Base-by-base conservation (phyloP, 73 alveolate species). In the Tetrahymena malaccensis region DNA sequence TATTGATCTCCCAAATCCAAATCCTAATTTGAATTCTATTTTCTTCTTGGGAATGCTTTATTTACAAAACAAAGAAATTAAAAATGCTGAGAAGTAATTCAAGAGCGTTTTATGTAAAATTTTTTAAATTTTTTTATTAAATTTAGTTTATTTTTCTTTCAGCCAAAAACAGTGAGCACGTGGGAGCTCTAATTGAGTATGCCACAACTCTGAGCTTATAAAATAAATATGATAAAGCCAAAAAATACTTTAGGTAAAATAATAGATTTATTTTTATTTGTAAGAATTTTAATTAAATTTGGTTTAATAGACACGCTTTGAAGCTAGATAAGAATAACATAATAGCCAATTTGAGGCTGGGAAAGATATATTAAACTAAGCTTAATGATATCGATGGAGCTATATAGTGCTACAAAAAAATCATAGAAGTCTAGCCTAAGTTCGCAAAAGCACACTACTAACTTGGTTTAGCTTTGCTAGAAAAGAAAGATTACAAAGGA, bases 301-400 rank as follows among this genome's bases (percentile, higher is more conserved):
- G 2, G 2, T 19, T 19, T 19, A 25, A 27, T 31, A 70, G 97
- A 94, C 99, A 98, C 89, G 99, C 99, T 25, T 94, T 98, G 43
- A 98, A 97, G 94, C 96, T 98, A 12, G 98, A 98, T 43, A 98
- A 99, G 16, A 96, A 94, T n/a, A 96, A 96, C 93, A 89, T 97
- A 25, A 97, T 97, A 0, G 99, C 99, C 70, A 97, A 98, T 94
- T 98, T 98, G 94, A 96, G 98, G 35, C 94, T 98, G 16, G 99
- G 99, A 16, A 98, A 97, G 94, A 97, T 98, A 34, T 94, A 96
- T 35, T 98, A 98, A 50, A 93, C 98, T 0, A 95, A 97, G 40
- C 55, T 96, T 27, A 98, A 98, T 84, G 97, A 98, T 94, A 89
- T 96, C 16, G 98, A 96, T 84, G 98, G 96, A 7, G 98, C 99